phyloP scores from a whole-genome alignment of 805 yeast genomes.

The Ogataea pini region DNA sequence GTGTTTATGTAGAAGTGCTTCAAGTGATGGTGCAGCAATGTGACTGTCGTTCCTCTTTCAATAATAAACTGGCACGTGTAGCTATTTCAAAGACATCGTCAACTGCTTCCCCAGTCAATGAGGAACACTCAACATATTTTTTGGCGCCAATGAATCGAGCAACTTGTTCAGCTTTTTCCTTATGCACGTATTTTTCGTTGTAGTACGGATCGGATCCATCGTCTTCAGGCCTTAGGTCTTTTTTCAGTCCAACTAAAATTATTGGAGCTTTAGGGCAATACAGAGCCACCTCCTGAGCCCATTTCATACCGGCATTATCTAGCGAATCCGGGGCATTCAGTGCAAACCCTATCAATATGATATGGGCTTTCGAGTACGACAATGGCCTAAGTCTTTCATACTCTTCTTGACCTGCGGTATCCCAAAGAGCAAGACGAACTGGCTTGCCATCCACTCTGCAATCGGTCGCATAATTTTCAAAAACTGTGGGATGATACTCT shows the following conservation, averaged over 20 bases:
- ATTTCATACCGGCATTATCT: conserved; percentile 77
- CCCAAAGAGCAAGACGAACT: conserved; percentile 88
- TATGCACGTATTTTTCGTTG: conserved; percentile 50
- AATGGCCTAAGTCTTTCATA: conserved; percentile 87
- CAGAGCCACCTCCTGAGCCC: conserved; percentile 81
- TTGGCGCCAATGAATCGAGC: conserved; percentile 83
- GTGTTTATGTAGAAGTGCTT: conserved; percentile 1
- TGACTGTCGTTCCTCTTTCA: conserved; percentile 45
- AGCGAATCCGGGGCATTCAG: conserved; percentile 82
- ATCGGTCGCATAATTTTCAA: conserved; percentile 92
- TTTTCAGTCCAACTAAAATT: conserved; percentile 79
- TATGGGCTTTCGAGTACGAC: conserved; percentile 85
- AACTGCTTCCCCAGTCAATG: conserved; percentile 92
- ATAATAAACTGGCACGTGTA: conserved; percentile 70
- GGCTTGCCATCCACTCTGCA: conserved; percentile 93
- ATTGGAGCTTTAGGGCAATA: conserved; percentile 82
- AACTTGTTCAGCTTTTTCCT: conserved; percentile 62
- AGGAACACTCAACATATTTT: conserved; percentile 82
- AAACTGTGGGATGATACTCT: conserved; percentile 91
- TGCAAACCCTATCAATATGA: conserved; percentile 83
- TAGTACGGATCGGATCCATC: conserved; percentile 36
- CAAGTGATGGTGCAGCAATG: conserved; percentile 43
- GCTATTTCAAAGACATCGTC: conserved; percentile 93
- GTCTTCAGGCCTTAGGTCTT: conserved; percentile 61
- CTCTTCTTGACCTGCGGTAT: conserved; percentile 96